A percentile compares a stretch with the other conserved stretches of the same genome.
Evolutionary conservation across 805 yeast species (phyloP).

Genomic region (Candida hungchunana): DNA sequence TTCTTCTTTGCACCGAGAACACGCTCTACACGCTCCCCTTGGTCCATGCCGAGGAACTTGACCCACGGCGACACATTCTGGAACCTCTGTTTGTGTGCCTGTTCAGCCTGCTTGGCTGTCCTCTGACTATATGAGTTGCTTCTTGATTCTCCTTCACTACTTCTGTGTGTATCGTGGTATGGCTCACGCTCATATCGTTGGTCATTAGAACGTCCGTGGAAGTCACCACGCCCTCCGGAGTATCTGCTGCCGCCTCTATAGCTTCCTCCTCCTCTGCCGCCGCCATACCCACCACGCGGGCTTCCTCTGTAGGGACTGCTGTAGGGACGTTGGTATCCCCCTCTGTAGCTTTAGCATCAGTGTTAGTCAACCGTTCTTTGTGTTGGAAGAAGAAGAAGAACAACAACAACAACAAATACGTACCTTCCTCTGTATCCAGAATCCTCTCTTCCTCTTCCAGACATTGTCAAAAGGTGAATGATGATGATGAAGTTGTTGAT

Average conservation of each 20-base stretch:
- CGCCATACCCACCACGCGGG: slow-evolving; percentile 6
- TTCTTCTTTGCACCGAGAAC: slow-evolving; percentile 9
- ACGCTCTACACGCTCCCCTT: slow-evolving; percentile 10
- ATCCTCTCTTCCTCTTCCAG: too few species aligned
- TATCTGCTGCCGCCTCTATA: slow-evolving; percentile 4
- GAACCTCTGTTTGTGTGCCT: slow-evolving; percentile 1
- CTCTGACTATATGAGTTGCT: not conserved
- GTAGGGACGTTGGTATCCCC: slow-evolving; percentile 14
- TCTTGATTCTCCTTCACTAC: slow-evolving; percentile 1
- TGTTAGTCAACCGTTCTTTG: too few species aligned
- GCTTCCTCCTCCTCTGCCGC: slow-evolving; percentile 4
- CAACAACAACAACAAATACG: too few species aligned
- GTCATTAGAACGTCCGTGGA: slow-evolving; percentile 5
- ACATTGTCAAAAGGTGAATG: too few species aligned
- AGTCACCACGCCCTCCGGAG: slow-evolving; percentile 6
- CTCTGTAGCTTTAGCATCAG: too few species aligned
- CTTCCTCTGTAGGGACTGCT: slow-evolving; percentile 6
- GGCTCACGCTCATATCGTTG: slow-evolving; percentile 2
- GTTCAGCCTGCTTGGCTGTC: slow-evolving; percentile 4
- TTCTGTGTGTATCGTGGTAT: not conserved
- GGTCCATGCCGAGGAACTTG: slow-evolving; percentile 16
- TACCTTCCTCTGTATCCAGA: too few species aligned
- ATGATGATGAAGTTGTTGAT: too few species aligned
- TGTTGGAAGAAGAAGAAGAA: too few species aligned
- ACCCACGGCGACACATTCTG: slow-evolving; percentile 15